Evolutionary conservation across 2,329 filamentous ascomycete species (phyloP), one percentile per base, ranked within the genome.

Genomic region (Paraconiothyrium brasiliense): DNA sequence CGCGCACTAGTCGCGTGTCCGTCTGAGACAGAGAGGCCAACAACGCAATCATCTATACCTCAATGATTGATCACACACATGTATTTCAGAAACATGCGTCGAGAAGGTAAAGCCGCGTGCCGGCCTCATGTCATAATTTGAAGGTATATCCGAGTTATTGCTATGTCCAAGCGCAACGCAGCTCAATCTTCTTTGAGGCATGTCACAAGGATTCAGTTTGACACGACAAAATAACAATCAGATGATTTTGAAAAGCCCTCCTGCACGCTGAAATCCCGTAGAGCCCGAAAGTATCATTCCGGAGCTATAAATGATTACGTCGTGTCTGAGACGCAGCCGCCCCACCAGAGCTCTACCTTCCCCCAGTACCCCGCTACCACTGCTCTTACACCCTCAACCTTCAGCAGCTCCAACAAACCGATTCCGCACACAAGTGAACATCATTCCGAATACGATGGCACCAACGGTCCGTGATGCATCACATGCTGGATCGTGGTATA

Each of bases 401-500:
- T 50, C 32, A 39, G 35, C 50, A 22, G 22, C 44, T 56, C 34
- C 56, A 46, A 13, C 30, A 27, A 20, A 30, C 22, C 11, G 10
- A 46, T 30, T 6, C 39, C 41, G 24, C 20, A 37, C 54, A 57
- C 47, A 43, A 46, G 24, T 60, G 20, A 22, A 27, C 49, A 44
- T 32, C 43, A 55, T 16, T 37, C 24, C 56, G 61, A 27, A 50
- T 56, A n/a, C n/a, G 3, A 62, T 62, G 60, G 37, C 60, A 14
- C 46, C 60, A 8, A 44, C 24, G 20, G 11, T 57, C 55, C 81
- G 90, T 72, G 77, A 82, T 67, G 90, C 93, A 22, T 88, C 85
- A 59, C 95, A 98, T 77, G 93, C 94, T 24, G 92, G 92, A 43
- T 90, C 89, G 20, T 99, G 95, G 95, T 99, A 99, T 77, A 84